These are phyloP conservation scores for Phaeosphaeriaceae sp. DNA, from an alignment of 2,329 filamentous ascomycete species.

Conservation along the genomic window DNA sequence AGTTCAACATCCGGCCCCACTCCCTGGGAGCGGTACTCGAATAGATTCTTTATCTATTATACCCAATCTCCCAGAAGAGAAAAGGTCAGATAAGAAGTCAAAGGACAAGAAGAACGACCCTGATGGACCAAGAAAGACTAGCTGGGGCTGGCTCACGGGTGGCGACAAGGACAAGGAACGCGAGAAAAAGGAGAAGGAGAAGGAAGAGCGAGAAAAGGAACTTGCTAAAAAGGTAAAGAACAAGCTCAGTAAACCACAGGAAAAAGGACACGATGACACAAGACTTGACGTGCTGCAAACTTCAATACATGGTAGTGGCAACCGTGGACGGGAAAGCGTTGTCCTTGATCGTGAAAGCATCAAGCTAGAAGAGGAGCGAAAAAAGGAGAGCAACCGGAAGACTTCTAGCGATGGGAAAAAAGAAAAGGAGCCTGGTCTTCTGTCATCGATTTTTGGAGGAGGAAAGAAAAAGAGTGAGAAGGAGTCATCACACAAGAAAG, in stretches of 20 bases:
- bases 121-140: constrained; percentile 74
- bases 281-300: constrained; percentile 86
- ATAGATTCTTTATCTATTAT: constrained; percentile 83
- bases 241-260: constrained; percentile 69
- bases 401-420: constrained; percentile 74
- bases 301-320: constrained; percentile 72
- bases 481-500: constrained; percentile 76
- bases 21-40: constrained; percentile 70
- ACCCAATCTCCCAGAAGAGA: constrained; percentile 74
- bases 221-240: constrained; percentile 57
- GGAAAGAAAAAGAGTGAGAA: constrained; percentile 85
- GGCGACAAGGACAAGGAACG: constrained; percentile 74
- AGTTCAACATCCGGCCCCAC: constrained; percentile 67
- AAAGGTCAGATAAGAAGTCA: constrained; percentile 72
- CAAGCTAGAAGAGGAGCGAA: constrained; percentile 80
- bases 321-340: constrained; percentile 76
- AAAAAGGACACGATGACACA: constrained; percentile 71
- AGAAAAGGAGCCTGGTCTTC: constrained; percentile 85
- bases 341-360: constrained; percentile 79
- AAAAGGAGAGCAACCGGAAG: constrained; percentile 79
- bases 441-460: constrained; percentile 90
- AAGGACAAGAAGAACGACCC: constrained; percentile 75
- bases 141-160: constrained; percentile 77
- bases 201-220: constrained; percentile 50
- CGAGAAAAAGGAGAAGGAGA: constrained; percentile 58